Evolutionary conservation across 768 basidiomycete genomes (phyloP).

Genomic region (Leccinum subgranulosum): DNA sequence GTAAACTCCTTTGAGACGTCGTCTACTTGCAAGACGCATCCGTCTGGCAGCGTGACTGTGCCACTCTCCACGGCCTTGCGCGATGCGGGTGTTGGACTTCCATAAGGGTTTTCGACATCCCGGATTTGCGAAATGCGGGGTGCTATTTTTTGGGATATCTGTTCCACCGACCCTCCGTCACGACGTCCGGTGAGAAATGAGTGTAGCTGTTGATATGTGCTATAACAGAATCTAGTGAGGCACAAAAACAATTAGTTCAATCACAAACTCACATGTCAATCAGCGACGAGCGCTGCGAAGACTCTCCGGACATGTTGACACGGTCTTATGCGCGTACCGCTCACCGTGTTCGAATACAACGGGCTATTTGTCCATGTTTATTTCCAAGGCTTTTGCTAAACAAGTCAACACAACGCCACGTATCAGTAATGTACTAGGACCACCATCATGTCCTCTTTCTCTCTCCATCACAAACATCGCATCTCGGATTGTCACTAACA

Average conservation of each 20-base stretch:
- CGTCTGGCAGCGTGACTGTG: constrained; percentile 66
- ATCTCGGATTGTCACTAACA: constrained; percentile 68
- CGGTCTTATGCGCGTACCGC: neutral
- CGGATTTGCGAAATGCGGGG: constrained; percentile 57
- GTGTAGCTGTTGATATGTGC: constrained; percentile 66
- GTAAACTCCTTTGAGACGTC: constrained; percentile 69
- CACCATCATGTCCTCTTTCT: constrained; percentile 77
- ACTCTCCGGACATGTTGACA: constrained; percentile 40
- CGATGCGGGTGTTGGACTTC: constrained; percentile 65
- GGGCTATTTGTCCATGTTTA: constrained; percentile 23
- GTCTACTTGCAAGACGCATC: constrained; percentile 58
- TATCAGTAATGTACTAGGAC: too few relatives aligned
- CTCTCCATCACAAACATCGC: constrained; percentile 84
- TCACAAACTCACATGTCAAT: constrained; percentile 55
- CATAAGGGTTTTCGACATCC: constrained; percentile 62
- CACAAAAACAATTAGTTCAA: neutral
- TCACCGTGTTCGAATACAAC: constrained; percentile 5
- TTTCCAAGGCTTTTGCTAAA: constrained; percentile 25
- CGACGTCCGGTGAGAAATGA: constrained; percentile 53
- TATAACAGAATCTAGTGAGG: constrained; percentile 23
- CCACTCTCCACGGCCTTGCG: constrained; percentile 64
- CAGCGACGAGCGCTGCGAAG: constrained; percentile 62
- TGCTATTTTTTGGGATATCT: constrained; percentile 55
- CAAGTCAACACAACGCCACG: constrained; percentile 12
- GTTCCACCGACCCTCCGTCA: constrained; percentile 56